phyloP scores from a whole-genome alignment of 345 rosid species.

The Aquilaria malaccensis region DNA sequence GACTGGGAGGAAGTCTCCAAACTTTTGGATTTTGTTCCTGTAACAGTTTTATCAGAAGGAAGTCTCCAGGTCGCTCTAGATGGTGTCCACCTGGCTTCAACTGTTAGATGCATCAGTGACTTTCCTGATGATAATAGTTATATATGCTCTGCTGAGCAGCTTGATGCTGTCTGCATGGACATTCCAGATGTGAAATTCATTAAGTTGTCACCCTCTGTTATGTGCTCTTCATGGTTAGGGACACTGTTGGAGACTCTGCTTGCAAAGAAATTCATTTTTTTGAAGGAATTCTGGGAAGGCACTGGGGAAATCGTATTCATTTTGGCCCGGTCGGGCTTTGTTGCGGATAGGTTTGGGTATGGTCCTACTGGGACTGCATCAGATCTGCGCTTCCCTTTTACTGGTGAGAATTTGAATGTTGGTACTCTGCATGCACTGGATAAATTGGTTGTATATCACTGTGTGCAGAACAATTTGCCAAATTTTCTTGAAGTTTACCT shows the following conservation, averaged over 20 bases:
- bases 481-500: slow-evolving; percentile 86
- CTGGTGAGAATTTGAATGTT: slow-evolving; percentile 27
- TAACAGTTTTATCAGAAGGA: slow-evolving; percentile 57
- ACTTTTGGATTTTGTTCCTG: slow-evolving; percentile 70
- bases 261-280: slow-evolving; percentile 66
- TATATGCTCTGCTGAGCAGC: slow-evolving; percentile 62
- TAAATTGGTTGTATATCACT: slow-evolving; percentile 55
- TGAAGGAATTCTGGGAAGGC: slow-evolving; percentile 85
- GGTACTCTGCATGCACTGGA: slow-evolving; percentile 53
- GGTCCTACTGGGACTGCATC: slow-evolving; percentile 32
- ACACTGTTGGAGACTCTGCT: slow-evolving; percentile 80
- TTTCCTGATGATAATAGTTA: slow-evolving; percentile 44
- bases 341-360: slow-evolving; percentile 42
- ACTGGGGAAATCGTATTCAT: slow-evolving; percentile 61
- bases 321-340: slow-evolving; percentile 74
- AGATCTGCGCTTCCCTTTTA: slow-evolving; percentile 35
- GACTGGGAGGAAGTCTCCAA: slow-evolving; percentile 89
- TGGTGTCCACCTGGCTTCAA: slow-evolving; percentile 41
- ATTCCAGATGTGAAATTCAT: slow-evolving; percentile 73
- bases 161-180: slow-evolving; percentile 73
- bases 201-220: slow-evolving; percentile 40
- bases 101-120: slow-evolving; percentile 30
- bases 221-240: slow-evolving; percentile 69
- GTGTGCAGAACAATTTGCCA: slow-evolving; percentile 68
- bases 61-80: slow-evolving; percentile 75